A percentile compares a stretch with the other conserved stretches of the same genome.
Evolutionary conservation across 345 rosid genomes (phyloP).

Genomic region (Nephelium lappaceum): DNA sequence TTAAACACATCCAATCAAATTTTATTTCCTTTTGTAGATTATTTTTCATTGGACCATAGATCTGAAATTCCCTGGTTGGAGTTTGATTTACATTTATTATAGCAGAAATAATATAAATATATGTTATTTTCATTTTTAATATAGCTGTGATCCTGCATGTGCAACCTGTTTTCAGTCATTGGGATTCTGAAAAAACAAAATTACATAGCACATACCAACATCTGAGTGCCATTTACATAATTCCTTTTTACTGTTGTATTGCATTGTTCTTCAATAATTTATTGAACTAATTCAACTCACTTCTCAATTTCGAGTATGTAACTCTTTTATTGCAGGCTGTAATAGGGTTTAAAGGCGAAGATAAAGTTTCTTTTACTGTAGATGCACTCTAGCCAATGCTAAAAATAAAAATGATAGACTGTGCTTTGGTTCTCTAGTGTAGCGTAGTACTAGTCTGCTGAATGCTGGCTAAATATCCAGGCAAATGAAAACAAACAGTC

Average conservation of each 20-base stretch:
- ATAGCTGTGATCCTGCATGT: background rate
- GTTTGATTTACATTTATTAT: no score
- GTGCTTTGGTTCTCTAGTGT: background rate
- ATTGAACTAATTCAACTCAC: constrained; percentile 5
- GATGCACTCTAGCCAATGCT: constrained; percentile 12
- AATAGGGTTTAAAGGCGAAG: constrained; percentile 16
- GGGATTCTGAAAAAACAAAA: constrained; percentile 11
- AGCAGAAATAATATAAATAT: no score
- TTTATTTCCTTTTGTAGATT: background rate
- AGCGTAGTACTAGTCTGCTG: background rate
- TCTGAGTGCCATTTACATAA: constrained; percentile 8
- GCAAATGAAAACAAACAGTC: constrained; percentile 12
- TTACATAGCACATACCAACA: background rate
- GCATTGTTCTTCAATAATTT: constrained; percentile 14
- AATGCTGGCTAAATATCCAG: background rate
- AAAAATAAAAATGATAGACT: background rate
- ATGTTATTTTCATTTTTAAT: no score
- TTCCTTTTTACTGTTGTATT: constrained; percentile 27
- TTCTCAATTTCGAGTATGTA: constrained; percentile 18
- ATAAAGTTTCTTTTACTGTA: constrained; percentile 19
- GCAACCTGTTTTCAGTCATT: background rate
- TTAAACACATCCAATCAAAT: constrained; percentile 12
- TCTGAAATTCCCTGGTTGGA: no score
- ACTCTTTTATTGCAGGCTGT: constrained; percentile 10
- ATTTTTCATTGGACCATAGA: background rate